Base-by-base conservation (phyloP, 345 rosid genomes). In the Conringia planisiliqua region DNA sequence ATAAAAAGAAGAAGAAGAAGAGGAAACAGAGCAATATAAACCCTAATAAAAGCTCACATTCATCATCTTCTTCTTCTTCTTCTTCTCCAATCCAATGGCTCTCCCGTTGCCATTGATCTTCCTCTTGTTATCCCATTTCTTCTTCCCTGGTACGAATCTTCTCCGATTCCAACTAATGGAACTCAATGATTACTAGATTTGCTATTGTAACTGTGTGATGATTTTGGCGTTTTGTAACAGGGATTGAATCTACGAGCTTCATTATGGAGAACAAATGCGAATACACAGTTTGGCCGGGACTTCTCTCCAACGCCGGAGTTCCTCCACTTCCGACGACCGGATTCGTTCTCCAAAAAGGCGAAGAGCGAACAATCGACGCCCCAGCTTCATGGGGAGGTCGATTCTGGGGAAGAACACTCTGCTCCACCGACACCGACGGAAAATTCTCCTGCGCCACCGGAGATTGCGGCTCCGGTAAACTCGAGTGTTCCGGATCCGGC, bases 371-470 rank as follows among this genome's bases (percentile, higher is more conserved):
- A 70, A 62, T 94, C 44, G 22, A 79, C 26, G 88, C 93, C 5
- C 99, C 99, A 1, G 17, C 91, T 1, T 83, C 93, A 13, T 94
- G 99, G 99, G 95, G 91, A 2, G 99, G 99, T 73, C 83, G 97
- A 12, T 78, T 94, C 80, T 94, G 99, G 99, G 99, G 86, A 10
- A 83, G 99, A 10, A 94, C 97, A 12, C 81, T 50, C 58, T 94
- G 99, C 83, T 24, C 89, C 46, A 66, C 82, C 36, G 97, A 87
- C 81, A 12, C 87, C 3, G 85, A 86, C 3, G 76, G 80, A 0
- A 85, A 87, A 65, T 86, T 92, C 83, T 68, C 96, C 6, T 95
- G 99, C 74, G 39, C 70, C 2, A 90, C 99, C 40, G 99, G 84
- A 1, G 99, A 95, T 72, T 95, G 99, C 78, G 92, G 99, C 68